A percentile compares a stretch with the other conserved stretches of the same genome.
Evolutionary conservation across 2,329 filamentous ascomycete genomes (phyloP).

Genomic region (Pochonia chlamydosporia): DNA sequence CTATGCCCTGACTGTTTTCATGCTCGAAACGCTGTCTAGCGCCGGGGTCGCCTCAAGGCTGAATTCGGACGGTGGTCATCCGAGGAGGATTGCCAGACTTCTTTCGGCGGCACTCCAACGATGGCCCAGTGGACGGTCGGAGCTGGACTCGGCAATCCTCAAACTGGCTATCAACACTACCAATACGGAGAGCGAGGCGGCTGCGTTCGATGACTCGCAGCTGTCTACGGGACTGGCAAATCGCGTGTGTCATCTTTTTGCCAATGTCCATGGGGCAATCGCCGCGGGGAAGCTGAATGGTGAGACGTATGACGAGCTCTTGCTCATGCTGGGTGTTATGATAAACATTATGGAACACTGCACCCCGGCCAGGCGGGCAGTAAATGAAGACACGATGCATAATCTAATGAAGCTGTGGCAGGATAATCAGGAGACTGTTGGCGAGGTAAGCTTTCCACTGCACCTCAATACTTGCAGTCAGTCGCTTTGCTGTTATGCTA

Average conservation of each 20-base stretch:
- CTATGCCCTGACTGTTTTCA: conserved; percentile 37
- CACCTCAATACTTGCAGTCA: too few relatives aligned
- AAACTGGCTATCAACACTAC: conserved; percentile 78
- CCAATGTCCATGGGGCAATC: conserved; percentile 40
- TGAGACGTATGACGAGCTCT: conserved; percentile 59
- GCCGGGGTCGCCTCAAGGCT: conserved; percentile 15
- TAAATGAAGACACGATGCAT: conserved; percentile 41
- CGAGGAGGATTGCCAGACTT: conserved; percentile 22
- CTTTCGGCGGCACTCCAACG: conserved; percentile 21
- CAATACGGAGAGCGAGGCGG: conserved; percentile 72
- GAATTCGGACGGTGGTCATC: conserved; percentile 17
- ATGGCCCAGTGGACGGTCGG: conserved; percentile 23
- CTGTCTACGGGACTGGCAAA: conserved; percentile 44
- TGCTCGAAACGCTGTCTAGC: conserved; percentile 29
- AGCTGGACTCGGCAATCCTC: conserved; percentile 22
- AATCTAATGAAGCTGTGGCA: conserved; percentile 60
- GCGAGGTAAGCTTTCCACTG: conserved; percentile 52
- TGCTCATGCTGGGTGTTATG: conserved; percentile 73
- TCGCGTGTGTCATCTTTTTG: conserved; percentile 47
- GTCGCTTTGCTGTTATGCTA: not conserved
- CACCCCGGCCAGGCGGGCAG: conserved; percentile 46
- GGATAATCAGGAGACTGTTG: conserved; percentile 58
- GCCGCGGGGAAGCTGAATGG: conserved; percentile 42
- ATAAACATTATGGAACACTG: conserved; percentile 86
- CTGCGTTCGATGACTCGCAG: conserved; percentile 58